Evolutionary conservation across 75 land plant genomes (phyloP), one percentile per base, ranked within the genome.

Genomic region (Adiantum capillusveneris): DNA sequence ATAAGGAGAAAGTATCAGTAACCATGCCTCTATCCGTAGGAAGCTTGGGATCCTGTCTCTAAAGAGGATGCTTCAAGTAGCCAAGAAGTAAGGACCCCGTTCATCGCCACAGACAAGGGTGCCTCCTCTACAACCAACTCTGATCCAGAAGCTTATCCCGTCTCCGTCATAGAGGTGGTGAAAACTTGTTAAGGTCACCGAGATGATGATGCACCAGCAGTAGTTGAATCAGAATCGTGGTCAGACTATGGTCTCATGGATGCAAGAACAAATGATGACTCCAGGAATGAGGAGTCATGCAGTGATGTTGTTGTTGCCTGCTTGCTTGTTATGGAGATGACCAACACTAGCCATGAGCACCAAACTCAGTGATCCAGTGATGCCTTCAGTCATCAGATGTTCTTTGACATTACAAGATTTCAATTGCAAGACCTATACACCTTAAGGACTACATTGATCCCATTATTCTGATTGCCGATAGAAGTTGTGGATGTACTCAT

Each of bases 61-160:
- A 80, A 84, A 46, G 53, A 25, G 63, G 80, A 77, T 2, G 79
- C 85, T 56, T 85, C 85, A 21, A 84, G 88, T 37, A 92, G 93
- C 55, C 97, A 94, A 25, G 97, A 91, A 0, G 55, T 74, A 5
- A 82, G 62, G 51, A 76, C 87, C 0, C 53, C 81, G 7, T 75
- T 84, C 34, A 84, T 88, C 44, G 52, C 69, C 1, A 87, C 96
- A 11, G 83, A 81, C 19, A 58, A 60, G 1, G 85, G 91, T 16
- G 72, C 83, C 16, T 84, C 89, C 13, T 84, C 97, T 21, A 69
- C 78, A 0, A 77, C 93, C 28, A 87, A 94, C 65, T 81, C 88
- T 25, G 97, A 92, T 57, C 81, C 56, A 7, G 69, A 75, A 27
- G 70, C 77, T 31, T 92, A 87, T 44, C 92, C 90, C 0, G 75